Evolutionary conservation across 1,284 basidiomycete genomes (phyloP).

Genomic region (Leucoagaricus sp.): DNA sequence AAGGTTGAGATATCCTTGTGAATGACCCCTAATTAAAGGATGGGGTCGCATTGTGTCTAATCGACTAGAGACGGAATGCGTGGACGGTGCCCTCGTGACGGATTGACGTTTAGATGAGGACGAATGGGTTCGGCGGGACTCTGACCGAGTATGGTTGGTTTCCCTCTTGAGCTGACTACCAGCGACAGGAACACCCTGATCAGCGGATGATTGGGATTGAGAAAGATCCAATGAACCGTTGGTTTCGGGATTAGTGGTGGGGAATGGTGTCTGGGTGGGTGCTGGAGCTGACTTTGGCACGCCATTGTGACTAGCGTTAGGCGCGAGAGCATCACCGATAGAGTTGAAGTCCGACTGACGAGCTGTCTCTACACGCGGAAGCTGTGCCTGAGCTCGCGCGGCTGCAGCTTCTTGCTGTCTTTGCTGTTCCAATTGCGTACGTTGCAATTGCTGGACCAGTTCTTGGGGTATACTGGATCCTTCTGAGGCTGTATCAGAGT

Average conservation of each 20-base stretch:
- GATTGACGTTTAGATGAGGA: slow-evolving; percentile 34
- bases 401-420: background rate
- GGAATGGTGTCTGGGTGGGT: slow-evolving; percentile 16
- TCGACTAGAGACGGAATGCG: slow-evolving; percentile 50
- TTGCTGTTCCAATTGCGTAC: slow-evolving; percentile 13
- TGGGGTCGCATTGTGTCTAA: slow-evolving; percentile 57
- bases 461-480: slow-evolving; percentile 22
- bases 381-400: slow-evolving; percentile 18
- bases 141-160: slow-evolving; percentile 8
- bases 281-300: slow-evolving; percentile 4
- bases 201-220: slow-evolving; percentile 7
- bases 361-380: slow-evolving; percentile 39
- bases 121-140: slow-evolving; percentile 19
- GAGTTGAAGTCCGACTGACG: slow-evolving; percentile 34
- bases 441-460: slow-evolving; percentile 7
- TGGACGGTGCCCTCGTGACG: slow-evolving; percentile 60
- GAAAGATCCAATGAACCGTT: background rate
- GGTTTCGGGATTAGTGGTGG: slow-evolving; percentile 8
- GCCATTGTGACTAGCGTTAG: background rate
- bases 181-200: background rate
- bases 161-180: background rate
- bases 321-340: background rate
- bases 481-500: slow-evolving; percentile 40
- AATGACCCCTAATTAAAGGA: slow-evolving; percentile 73
- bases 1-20: slow-evolving; percentile 46